Conservation (phyloP, 768 basidiomycete genomes). For the Pleurotus giganteus region DNA sequence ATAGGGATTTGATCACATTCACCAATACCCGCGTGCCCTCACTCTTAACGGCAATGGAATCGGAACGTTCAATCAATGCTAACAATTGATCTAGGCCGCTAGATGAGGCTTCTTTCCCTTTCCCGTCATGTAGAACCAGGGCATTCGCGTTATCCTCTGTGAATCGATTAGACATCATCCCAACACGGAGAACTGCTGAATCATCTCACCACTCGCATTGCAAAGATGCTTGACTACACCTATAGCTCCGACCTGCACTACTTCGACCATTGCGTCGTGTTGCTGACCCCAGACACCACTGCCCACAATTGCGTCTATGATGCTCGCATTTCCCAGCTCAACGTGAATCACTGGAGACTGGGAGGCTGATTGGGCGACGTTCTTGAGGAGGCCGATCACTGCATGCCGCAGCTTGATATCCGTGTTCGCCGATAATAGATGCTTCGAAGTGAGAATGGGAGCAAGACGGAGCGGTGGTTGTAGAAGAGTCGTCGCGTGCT, state of each 20-base stretch:
- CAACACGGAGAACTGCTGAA: background rate
- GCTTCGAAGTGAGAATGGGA: constrained; percentile 52
- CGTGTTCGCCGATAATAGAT: constrained; percentile 50
- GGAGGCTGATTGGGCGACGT: constrained; percentile 72
- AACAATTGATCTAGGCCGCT: constrained; percentile 70
- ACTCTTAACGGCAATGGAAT: constrained; percentile 79
- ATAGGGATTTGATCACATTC: constrained; percentile 79
- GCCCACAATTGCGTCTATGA: constrained; percentile 58
- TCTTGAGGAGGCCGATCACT: constrained; percentile 81
- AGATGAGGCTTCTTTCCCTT: constrained; percentile 23
- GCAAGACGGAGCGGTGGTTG: constrained; percentile 67
- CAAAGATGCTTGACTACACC: constrained; percentile 90
- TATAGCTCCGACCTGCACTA: constrained; percentile 85
- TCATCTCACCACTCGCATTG: constrained; percentile 60
- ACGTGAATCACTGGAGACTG: constrained; percentile 57
- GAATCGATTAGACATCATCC: background rate
- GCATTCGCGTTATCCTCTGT: constrained; percentile 44
- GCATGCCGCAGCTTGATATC: constrained; percentile 90
- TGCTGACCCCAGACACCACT: constrained; percentile 71
- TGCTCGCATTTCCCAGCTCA: constrained; percentile 55
- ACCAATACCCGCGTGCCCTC: constrained; percentile 90
- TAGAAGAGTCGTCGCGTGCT: constrained; percentile 58
- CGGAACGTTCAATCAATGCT: constrained; percentile 72
- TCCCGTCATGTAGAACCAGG: constrained; percentile 47
- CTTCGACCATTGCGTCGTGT: constrained; percentile 76